phyloP scores from a whole-genome alignment of 331 rosid genomes.

The Quercus lobata region DNA sequence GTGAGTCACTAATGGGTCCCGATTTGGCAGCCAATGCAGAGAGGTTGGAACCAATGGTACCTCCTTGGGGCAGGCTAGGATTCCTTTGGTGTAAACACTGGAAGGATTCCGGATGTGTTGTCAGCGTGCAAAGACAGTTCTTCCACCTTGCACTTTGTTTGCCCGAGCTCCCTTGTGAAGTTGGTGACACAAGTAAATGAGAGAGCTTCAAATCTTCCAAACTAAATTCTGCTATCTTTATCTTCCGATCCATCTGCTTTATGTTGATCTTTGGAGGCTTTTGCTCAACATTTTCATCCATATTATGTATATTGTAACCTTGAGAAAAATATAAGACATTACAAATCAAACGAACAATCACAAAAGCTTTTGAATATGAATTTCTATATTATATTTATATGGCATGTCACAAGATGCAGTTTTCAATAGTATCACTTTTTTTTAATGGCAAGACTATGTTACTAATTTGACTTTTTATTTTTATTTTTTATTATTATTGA shows the following conservation, averaged over 20 bases:
- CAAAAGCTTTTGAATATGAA: too few species aligned
- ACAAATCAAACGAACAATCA: neutral
- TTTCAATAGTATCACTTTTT: too few species aligned
- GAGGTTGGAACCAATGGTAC: slow-evolving; percentile 26
- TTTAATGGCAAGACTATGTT: too few species aligned
- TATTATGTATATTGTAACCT: neutral
- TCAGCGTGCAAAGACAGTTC: slow-evolving; percentile 81
- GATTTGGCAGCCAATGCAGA: too few species aligned
- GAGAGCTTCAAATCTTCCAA: neutral
- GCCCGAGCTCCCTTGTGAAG: neutral
- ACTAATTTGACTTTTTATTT: too few species aligned
- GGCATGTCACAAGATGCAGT: too few species aligned
- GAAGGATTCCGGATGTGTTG: slow-evolving; percentile 88
- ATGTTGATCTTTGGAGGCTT: neutral
- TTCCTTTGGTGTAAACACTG: slow-evolving; percentile 64
- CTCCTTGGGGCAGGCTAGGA: slow-evolving; percentile 20
- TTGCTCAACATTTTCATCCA: slow-evolving; percentile 31
- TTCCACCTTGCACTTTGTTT: slow-evolving; percentile 1
- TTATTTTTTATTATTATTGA: too few species aligned
- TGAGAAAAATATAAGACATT: neutral
- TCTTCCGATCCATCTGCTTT: too few species aligned
- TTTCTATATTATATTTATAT: too few species aligned
- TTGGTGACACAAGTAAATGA: slow-evolving; percentile 35
- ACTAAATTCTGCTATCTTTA: too few species aligned
- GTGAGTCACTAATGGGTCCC: too few species aligned